These are phyloP conservation scores for Ceratobasidium sp. DNA, from an alignment of 1,284 basidiomycete species.

Conservation along the genomic window DNA sequence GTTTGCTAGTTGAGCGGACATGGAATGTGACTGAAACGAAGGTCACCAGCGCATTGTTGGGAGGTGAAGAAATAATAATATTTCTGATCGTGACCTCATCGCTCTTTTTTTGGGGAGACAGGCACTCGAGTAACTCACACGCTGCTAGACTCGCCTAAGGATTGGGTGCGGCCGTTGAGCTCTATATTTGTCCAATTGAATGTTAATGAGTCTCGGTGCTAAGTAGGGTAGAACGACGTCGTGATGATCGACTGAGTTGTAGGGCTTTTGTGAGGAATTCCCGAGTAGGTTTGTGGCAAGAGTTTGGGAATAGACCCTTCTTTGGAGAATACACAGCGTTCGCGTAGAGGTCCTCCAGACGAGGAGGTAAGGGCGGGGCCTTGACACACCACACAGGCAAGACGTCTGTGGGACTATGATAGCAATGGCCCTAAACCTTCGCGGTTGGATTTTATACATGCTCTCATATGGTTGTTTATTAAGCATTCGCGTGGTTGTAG, in stretches of 20 bases:
- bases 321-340: neutral
- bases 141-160: constrained; percentile 11
- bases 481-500: too few relatives aligned
- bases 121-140: constrained; percentile 19
- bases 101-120: constrained; percentile 8
- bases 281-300: constrained; percentile 18
- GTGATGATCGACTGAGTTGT: constrained; percentile 3
- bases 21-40: constrained; percentile 19
- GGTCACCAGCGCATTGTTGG: constrained; percentile 24
- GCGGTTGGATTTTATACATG: too few relatives aligned
- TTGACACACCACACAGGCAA: neutral
- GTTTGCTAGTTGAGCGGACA: neutral
- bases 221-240: constrained; percentile 23
- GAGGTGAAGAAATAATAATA: neutral
- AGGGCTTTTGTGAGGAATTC: neutral
- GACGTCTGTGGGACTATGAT: neutral
- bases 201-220: constrained; percentile 4
- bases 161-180: constrained; percentile 12
- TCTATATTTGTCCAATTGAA: constrained; percentile 23
- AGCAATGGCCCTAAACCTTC: too few relatives aligned
- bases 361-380: neutral
- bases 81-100: constrained; percentile 2
- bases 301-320: neutral
- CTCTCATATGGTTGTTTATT: too few relatives aligned
- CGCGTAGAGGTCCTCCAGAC: constrained; percentile 18